Percentiles rank a stretch among this genome's conserved stretches.
Conservation (phyloP, 75 land plant genomes). For the Pinus taeda region DNA sequence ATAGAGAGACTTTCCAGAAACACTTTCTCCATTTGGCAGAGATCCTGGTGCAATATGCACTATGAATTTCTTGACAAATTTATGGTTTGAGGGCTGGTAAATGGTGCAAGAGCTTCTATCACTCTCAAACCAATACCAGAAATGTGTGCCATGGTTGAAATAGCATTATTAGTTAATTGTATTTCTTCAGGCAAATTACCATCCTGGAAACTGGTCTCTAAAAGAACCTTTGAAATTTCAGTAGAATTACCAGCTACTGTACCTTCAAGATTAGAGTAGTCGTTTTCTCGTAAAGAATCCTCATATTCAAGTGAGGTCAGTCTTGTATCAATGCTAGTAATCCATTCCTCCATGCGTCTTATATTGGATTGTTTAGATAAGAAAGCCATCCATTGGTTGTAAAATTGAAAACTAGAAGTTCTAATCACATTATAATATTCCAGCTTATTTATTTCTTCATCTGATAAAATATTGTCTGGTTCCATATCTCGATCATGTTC, state of each 20-base stretch:
- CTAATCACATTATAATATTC: background rate
- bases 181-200: constrained; percentile 27
- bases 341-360: constrained; percentile 59
- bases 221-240: constrained; percentile 2
- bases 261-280: constrained; percentile 6
- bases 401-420: constrained; percentile 24
- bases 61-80: constrained; percentile 64
- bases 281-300: constrained; percentile 24
- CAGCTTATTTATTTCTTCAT: no score
- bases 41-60: no score
- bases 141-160: constrained; percentile 74
- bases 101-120: constrained; percentile 42
- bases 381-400: constrained; percentile 67
- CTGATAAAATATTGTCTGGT: no score
- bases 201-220: constrained; percentile 13
- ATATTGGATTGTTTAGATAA: constrained; percentile 30
- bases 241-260: constrained; percentile 3
- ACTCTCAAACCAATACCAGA: constrained; percentile 66
- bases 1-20: no score
- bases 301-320: constrained; percentile 8
- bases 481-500: no score
- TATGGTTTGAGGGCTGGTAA: constrained; percentile 46
- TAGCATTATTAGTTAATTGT: constrained; percentile 27
- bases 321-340: constrained; percentile 24
- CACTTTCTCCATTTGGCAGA: no score